Conservation (phyloP, 164 flowering plant species). For the Saururus chinensis region DNA sequence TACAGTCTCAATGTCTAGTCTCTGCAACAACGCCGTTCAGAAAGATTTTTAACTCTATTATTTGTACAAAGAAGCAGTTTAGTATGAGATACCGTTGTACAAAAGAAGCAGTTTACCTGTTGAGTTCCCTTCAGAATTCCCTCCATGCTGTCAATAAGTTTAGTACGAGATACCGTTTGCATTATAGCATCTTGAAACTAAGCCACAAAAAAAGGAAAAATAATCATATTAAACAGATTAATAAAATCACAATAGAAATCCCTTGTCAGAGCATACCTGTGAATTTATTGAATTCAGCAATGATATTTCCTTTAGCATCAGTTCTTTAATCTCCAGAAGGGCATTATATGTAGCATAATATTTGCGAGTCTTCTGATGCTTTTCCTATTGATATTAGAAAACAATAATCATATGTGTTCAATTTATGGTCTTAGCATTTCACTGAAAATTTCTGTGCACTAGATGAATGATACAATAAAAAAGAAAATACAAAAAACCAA, state of each 20-base stretch:
- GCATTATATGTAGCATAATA: slow-evolving; percentile 85
- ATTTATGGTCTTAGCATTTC: too few relatives aligned
- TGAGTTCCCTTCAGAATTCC: slow-evolving; percentile 60
- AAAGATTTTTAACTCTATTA: too few relatives aligned
- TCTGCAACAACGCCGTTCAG: too few relatives aligned
- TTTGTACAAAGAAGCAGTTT: too few relatives aligned
- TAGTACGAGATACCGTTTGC: slow-evolving; percentile 45
- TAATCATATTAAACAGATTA: not conserved
- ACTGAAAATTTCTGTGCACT: not conserved
- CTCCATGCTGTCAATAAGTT: slow-evolving; percentile 71
- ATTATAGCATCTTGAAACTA: slow-evolving; percentile 75
- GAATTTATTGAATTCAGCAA: slow-evolving; percentile 69
- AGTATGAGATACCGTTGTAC: not conserved
- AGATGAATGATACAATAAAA: not conserved
- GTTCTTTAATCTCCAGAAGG: slow-evolving; percentile 76
- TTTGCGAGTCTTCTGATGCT: slow-evolving; percentile 63
- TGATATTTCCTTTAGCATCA: slow-evolving; percentile 78
- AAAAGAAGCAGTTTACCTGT: slow-evolving; percentile 35
- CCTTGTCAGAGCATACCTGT: slow-evolving; percentile 43
- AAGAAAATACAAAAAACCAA: not conserved
- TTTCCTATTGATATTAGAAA: slow-evolving; percentile 34
- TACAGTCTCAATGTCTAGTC: too few relatives aligned
- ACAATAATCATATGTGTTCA: too few relatives aligned
- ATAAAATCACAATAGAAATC: not conserved
- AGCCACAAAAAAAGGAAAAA: slow-evolving; percentile 4